phyloP scores from a whole-genome alignment of 345 rosid genomes.

The Citrus sp. region DNA sequence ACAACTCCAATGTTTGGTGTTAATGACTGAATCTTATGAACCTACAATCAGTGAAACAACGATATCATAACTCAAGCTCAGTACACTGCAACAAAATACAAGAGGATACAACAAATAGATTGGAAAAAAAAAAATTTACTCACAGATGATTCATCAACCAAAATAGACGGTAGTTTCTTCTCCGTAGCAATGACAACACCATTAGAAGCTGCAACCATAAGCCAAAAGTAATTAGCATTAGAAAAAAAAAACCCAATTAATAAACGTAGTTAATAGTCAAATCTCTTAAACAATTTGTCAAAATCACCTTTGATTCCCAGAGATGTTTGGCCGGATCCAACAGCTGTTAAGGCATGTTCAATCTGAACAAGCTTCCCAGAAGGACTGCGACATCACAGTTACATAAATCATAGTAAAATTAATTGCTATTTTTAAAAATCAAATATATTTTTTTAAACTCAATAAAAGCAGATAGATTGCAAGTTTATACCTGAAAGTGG shows the following conservation, averaged over 20 bases:
- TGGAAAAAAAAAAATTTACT: conserved; percentile 19
- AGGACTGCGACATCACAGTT: conserved; percentile 47
- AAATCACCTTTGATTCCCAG: conserved; percentile 81
- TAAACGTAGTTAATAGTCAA: not conserved
- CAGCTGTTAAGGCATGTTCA: conserved; percentile 92
- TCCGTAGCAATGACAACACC: conserved; percentile 95
- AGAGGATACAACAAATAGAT: not conserved
- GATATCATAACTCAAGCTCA: not conserved
- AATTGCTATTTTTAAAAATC: not conserved
- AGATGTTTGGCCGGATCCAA: conserved; percentile 94
- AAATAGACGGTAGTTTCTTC: conserved; percentile 88
- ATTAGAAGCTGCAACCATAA: conserved; percentile 66
- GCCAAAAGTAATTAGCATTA: not conserved
- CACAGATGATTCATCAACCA: conserved; percentile 91
- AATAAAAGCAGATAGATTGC: not conserved
- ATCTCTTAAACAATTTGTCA: too few relatives aligned
- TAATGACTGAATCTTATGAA: conserved; percentile 81
- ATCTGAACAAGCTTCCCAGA: conserved; percentile 98
- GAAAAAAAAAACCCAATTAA: not conserved
- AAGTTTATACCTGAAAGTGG: conserved; percentile 73
- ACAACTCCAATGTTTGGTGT: conserved; percentile 97
- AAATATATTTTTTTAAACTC: not conserved
- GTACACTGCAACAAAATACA: not conserved
- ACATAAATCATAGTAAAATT: not conserved
- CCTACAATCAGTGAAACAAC: conserved; percentile 39